These are phyloP conservation scores for Hypoxylon trugodes DNA, from an alignment of 495 filamentous ascomycete genomes.

Conservation along the genomic window DNA sequence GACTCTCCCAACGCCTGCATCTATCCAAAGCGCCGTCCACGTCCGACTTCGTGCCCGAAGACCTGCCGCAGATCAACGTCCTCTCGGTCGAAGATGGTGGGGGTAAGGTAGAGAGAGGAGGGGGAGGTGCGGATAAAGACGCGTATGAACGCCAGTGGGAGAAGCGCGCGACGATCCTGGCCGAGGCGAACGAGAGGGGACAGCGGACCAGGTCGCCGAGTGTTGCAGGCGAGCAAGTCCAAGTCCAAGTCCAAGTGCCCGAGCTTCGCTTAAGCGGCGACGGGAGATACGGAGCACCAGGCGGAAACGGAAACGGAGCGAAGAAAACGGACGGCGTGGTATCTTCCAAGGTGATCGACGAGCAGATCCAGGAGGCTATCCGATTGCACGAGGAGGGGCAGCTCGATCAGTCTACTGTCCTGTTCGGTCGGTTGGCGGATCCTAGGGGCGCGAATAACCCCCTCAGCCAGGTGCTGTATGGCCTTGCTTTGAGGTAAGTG, in stretches of 20 bases:
- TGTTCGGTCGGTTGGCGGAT: constrained; percentile 90
- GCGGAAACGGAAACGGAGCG: background rate
- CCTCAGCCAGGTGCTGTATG: constrained; percentile 94
- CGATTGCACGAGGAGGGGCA: constrained; percentile 85
- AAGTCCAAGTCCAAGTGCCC: too few relatives aligned
- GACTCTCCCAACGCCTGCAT: constrained; percentile 76
- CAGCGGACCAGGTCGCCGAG: constrained; percentile 50
- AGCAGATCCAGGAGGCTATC: constrained; percentile 96
- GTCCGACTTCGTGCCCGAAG: constrained; percentile 77
- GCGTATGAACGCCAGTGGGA: constrained; percentile 74
- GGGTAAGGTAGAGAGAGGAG: background rate
- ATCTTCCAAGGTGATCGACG: constrained; percentile 64
- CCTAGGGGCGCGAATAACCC: constrained; percentile 88
- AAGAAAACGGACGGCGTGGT: constrained; percentile 45
- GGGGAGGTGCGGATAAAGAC: constrained; percentile 51
- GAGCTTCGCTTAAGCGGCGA: constrained; percentile 19
- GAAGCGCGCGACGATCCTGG: constrained; percentile 85
- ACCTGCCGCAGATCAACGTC: constrained; percentile 76
- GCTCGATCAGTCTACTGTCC: constrained; percentile 76
- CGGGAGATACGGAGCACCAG: constrained; percentile 12
- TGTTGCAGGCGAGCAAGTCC: too few relatives aligned
- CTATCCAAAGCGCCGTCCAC: constrained; percentile 66
- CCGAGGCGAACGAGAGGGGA: constrained; percentile 65
- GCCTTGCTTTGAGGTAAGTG: constrained; percentile 86
- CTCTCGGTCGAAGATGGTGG: constrained; percentile 49